Conservation (phyloP, 257 asterid species). For the Scutellaria minor region DNA sequence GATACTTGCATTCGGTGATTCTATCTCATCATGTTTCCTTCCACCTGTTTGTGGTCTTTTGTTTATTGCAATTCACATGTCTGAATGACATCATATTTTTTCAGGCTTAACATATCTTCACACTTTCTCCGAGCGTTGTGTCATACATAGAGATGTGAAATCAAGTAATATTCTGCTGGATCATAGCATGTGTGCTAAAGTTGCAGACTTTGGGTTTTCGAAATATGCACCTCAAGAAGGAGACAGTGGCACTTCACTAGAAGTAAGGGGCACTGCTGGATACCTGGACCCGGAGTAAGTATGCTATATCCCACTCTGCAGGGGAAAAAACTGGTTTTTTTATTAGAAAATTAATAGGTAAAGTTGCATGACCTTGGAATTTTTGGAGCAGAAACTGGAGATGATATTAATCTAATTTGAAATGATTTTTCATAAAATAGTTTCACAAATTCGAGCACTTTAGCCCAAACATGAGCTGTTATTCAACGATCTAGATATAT, state of each 20-base stretch:
- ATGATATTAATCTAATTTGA: slow-evolving; percentile 5
- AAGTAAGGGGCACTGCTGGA: slow-evolving; percentile 88
- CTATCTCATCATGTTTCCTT: not conserved
- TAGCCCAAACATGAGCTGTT: not conserved
- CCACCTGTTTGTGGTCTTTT: not conserved
- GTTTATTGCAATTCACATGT: not conserved
- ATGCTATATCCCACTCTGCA: slow-evolving; percentile 34
- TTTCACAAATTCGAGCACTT: not conserved
- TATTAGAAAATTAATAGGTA: slow-evolving; percentile 19
- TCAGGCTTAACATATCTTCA: slow-evolving; percentile 86
- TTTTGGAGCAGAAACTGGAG: not conserved
- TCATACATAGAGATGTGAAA: slow-evolving; percentile 90
- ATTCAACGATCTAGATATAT: not conserved
- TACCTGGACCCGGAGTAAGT: slow-evolving; percentile 87
- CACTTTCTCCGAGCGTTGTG: slow-evolving; percentile 75
- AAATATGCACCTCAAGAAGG: slow-evolving; percentile 95
- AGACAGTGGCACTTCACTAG: slow-evolving; percentile 79
- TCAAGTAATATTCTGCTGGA: slow-evolving; percentile 92
- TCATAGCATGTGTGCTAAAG: slow-evolving; percentile 90
- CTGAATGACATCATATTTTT: slow-evolving; percentile 21
- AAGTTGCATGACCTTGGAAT: not conserved
- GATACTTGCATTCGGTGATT: slow-evolving; percentile 15
- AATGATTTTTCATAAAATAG: not conserved
- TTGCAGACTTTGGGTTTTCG: slow-evolving; percentile 86
- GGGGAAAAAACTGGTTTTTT: not conserved